These are phyloP conservation scores for Colletotrichum phormii DNA, from an alignment of 2,329 filamentous ascomycete species.

Conservation along the genomic window DNA sequence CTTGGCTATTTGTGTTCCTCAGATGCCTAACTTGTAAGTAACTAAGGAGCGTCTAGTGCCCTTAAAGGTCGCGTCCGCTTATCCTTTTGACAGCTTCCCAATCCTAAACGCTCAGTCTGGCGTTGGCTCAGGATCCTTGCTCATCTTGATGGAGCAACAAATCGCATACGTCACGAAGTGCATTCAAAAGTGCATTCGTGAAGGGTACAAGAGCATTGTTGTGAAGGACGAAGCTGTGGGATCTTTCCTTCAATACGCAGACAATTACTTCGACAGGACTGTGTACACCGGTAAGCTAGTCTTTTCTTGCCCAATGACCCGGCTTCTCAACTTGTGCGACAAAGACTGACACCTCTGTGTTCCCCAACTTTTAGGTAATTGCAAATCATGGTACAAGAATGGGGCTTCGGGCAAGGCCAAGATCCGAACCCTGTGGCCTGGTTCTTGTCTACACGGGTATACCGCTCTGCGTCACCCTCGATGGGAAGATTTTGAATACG, in stretches of 20 bases:
- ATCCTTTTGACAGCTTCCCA: not conserved
- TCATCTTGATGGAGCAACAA: not conserved
- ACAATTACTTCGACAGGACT: constrained; percentile 14
- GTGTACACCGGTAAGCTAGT: not conserved
- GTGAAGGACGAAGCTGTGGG: not conserved
- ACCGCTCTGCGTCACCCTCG: not conserved
- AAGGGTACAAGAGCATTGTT: not conserved
- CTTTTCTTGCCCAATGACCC: no score
- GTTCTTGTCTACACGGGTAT: constrained; percentile 2
- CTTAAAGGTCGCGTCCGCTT: not conserved
- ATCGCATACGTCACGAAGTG: not conserved
- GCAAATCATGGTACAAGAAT: not conserved
- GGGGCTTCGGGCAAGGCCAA: not conserved
- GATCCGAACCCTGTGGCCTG: constrained; percentile 9
- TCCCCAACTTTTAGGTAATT: not conserved
- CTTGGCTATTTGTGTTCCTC: not conserved
- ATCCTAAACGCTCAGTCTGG: not conserved
- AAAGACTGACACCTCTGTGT: not conserved
- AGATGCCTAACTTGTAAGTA: constrained; percentile 5
- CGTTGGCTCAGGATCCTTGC: not conserved
- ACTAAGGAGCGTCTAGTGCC: rapidly evolving
- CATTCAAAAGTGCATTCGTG: not conserved
- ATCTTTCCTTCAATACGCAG: not conserved
- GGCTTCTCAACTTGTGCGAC: not conserved
- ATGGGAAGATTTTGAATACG: constrained; percentile 7